Evolutionary conservation across 2,329 filamentous ascomycete genomes (phyloP).

Genomic region (Sporothrix brunneoviolacea): DNA sequence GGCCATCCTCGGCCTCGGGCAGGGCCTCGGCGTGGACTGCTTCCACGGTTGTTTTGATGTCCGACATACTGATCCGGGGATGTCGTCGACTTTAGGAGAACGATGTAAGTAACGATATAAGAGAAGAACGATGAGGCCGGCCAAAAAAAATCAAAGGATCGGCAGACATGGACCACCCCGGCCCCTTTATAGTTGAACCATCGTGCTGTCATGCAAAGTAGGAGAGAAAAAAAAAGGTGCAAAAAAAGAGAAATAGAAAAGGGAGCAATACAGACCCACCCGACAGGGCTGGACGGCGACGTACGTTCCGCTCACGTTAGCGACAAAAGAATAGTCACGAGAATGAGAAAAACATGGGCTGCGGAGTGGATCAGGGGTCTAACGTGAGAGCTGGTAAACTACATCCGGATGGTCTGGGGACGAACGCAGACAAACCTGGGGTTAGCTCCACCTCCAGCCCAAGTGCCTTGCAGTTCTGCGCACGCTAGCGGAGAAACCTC

Average conservation of each 20-base stretch:
- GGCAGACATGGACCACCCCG: constrained; percentile 23
- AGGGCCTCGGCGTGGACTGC: not conserved
- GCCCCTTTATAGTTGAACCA: constrained; percentile 14
- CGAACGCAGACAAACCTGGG: constrained; percentile 1
- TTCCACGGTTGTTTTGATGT: not conserved
- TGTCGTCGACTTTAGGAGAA: no score
- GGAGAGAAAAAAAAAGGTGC: not conserved
- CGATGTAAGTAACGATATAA: no score
- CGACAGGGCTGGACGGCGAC: no score
- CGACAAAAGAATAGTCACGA: no score
- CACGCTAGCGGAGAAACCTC: constrained; percentile 5
- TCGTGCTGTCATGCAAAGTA: not conserved
- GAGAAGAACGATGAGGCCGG: constrained; percentile 63
- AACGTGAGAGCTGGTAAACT: not conserved
- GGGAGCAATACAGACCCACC: not conserved
- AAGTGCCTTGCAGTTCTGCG: not conserved
- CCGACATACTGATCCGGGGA: constrained; percentile 23
- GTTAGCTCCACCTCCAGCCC: no score
- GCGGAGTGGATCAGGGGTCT: not conserved
- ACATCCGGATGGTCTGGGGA: not conserved
- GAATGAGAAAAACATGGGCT: constrained; percentile 2
- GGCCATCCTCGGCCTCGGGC: not conserved
- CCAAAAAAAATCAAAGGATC: constrained; percentile 28
- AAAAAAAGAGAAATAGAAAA: not conserved
- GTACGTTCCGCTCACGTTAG: no score